Conservation (phyloP, 2,329 filamentous ascomycete genomes). For the Xylaria sp. region DNA sequence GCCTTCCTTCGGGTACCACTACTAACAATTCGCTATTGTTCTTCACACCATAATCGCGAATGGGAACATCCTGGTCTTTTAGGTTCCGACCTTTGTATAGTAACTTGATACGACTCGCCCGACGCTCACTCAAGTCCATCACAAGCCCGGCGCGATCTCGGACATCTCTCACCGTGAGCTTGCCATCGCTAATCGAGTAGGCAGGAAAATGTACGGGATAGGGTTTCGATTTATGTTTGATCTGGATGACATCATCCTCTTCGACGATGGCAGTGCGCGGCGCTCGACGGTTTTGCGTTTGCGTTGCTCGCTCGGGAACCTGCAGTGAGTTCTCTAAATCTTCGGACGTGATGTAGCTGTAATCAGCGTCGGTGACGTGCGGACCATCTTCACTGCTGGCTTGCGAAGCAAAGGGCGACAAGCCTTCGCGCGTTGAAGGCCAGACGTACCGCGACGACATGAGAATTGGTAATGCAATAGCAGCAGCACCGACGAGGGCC, state of each 20-base stretch:
- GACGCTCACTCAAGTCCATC: conserved; percentile 68
- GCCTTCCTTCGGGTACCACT: conserved; percentile 61
- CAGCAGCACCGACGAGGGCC: conserved; percentile 59
- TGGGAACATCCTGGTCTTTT: conserved; percentile 68
- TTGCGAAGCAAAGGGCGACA: conserved; percentile 63
- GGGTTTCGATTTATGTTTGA: conserved; percentile 73
- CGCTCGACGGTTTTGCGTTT: conserved; percentile 48
- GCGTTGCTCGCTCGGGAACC: conserved; percentile 53
- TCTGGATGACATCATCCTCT: conserved; percentile 76
- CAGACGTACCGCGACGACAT: conserved; percentile 68
- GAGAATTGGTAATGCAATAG: conserved; percentile 60
- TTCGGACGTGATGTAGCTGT: conserved; percentile 83
- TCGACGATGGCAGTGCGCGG: conserved; percentile 56
- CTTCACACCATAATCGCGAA: conserved; percentile 70
- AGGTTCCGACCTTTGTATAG: conserved; percentile 78
- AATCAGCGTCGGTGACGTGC: conserved; percentile 79
- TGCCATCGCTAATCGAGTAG: conserved; percentile 78
- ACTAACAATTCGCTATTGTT: conserved; percentile 70
- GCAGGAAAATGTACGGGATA: conserved; percentile 79
- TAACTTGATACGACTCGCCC: conserved; percentile 68
- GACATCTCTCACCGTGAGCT: conserved; percentile 73
- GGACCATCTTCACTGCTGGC: conserved; percentile 59
- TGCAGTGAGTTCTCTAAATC: conserved; percentile 65
- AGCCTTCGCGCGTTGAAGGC: conserved; percentile 55
- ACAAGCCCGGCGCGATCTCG: conserved; percentile 73